These are phyloP conservation scores for Globisporangium cystogenes DNA, from an alignment of 352 stramenopile genomes.

Conservation along the genomic window DNA sequence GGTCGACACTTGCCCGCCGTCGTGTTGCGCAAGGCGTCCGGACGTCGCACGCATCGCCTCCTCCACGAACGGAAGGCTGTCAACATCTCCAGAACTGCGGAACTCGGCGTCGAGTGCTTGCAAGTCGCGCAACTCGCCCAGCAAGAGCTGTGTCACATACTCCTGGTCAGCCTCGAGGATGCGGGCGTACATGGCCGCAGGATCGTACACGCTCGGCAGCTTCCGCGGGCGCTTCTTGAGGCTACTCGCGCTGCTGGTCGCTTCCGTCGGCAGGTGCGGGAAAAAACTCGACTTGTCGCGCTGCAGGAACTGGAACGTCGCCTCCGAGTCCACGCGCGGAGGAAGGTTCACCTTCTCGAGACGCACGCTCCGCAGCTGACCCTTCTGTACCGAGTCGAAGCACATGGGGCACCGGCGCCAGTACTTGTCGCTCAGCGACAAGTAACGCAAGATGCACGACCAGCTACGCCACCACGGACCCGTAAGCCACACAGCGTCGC, in stretches of 20 bases:
- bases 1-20: slow-evolving; percentile 15
- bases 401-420: slow-evolving; percentile 86
- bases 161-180: slow-evolving; percentile 67
- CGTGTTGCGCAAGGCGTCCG: slow-evolving; percentile 37
- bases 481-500: background rate
- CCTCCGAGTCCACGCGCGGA: slow-evolving; percentile 41
- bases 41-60: slow-evolving; percentile 75
- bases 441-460: slow-evolving; percentile 77
- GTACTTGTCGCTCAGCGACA: slow-evolving; percentile 85
- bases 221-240: slow-evolving; percentile 29
- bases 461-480: slow-evolving; percentile 35
- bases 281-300: slow-evolving; percentile 67
- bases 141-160: slow-evolving; percentile 56
- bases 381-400: slow-evolving; percentile 84
- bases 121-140: slow-evolving; percentile 63
- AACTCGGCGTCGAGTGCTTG: slow-evolving; percentile 66
- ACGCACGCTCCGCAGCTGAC: slow-evolving; percentile 64
- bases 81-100: slow-evolving; percentile 61
- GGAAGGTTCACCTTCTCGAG: slow-evolving; percentile 53
- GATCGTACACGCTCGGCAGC: slow-evolving; percentile 63
- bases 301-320: slow-evolving; percentile 74
- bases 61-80: slow-evolving; percentile 73
- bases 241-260: background rate
- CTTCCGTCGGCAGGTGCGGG: slow-evolving; percentile 32
- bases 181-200: slow-evolving; percentile 57